These are phyloP conservation scores for Filobasidium uniguttulatum DNA, from an alignment of 1,284 basidiomycete genomes.

Conservation along the genomic window DNA sequence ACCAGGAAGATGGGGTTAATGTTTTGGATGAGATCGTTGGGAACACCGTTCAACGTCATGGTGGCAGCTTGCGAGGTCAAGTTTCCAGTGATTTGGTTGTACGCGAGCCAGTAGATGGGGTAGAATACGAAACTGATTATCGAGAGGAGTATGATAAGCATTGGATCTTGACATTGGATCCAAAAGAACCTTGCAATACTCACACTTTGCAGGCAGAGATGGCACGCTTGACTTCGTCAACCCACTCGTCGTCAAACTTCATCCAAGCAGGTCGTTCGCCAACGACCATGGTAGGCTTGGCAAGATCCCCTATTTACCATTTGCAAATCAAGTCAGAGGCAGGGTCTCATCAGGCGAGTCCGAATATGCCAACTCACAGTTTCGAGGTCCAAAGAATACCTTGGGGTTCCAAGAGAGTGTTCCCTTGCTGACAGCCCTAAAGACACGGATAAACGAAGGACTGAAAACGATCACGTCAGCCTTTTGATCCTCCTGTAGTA, in stretches of 20 bases:
- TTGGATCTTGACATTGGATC: too few relatives aligned
- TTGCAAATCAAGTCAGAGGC: conserved; percentile 25
- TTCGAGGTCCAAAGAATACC: conserved; percentile 41
- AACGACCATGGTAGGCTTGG: conserved; percentile 36
- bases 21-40: conserved; percentile 41
- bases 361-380: conserved; percentile 2
- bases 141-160: conserved; percentile 38
- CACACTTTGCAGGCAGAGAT: conserved; percentile 39
- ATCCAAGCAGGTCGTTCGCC: conserved; percentile 28
- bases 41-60: conserved; percentile 42
- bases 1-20: conserved; percentile 40
- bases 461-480: background rate
- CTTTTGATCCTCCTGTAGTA: too few relatives aligned
- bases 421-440: conserved; percentile 21
- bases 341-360: conserved; percentile 13
- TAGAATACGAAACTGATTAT: conserved; percentile 35
- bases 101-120: conserved; percentile 13
- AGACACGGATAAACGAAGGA: conserved; percentile 22
- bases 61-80: conserved; percentile 19
- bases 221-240: conserved; percentile 39
- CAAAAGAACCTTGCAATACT: background rate
- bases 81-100: conserved; percentile 16
- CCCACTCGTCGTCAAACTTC: conserved; percentile 40
- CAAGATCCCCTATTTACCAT: conserved; percentile 46
- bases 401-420: conserved; percentile 34